Conservation (phyloP, 2,329 filamentous ascomycete species). For the Aspergillus sp. region DNA sequence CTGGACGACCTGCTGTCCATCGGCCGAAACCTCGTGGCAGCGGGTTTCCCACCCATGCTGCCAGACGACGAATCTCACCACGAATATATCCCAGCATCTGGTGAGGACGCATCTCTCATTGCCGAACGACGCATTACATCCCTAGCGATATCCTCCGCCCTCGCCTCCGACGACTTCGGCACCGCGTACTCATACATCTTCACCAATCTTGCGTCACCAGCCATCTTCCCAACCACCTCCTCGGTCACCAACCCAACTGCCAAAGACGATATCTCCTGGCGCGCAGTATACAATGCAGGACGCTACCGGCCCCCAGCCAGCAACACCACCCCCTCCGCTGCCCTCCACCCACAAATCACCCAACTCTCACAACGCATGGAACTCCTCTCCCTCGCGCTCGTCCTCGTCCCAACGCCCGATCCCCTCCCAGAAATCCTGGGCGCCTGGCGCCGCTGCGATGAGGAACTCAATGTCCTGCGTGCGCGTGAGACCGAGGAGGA, state of each 20-base stretch:
- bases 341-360: conserved; percentile 40
- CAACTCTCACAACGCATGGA: conserved; percentile 57
- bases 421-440: conserved; percentile 53
- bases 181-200: conserved; percentile 61
- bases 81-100: conserved; percentile 7
- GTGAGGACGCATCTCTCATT: conserved; percentile 25
- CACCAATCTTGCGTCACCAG: conserved; percentile 44
- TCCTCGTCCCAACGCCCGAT: conserved; percentile 49
- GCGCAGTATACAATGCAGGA: conserved; percentile 55
- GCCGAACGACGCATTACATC: conserved; percentile 41
- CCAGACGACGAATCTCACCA: conserved; percentile 15
- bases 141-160: conserved; percentile 39
- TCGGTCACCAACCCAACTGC: conserved; percentile 18
- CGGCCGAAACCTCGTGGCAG: conserved; percentile 49
- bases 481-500: conserved; percentile 49
- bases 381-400: conserved; percentile 53
- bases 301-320: conserved; percentile 39
- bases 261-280: conserved; percentile 55
- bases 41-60: conserved; percentile 29
- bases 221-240: conserved; percentile 24
- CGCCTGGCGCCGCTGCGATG: conserved; percentile 57
- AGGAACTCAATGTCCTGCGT: conserved; percentile 49
- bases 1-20: conserved; percentile 57
- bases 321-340: conserved; percentile 18
- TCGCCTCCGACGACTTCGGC: conserved; percentile 42